phyloP scores from a whole-genome alignment of 2,329 filamentous ascomycete genomes.

The Calonectria crousiana region DNA sequence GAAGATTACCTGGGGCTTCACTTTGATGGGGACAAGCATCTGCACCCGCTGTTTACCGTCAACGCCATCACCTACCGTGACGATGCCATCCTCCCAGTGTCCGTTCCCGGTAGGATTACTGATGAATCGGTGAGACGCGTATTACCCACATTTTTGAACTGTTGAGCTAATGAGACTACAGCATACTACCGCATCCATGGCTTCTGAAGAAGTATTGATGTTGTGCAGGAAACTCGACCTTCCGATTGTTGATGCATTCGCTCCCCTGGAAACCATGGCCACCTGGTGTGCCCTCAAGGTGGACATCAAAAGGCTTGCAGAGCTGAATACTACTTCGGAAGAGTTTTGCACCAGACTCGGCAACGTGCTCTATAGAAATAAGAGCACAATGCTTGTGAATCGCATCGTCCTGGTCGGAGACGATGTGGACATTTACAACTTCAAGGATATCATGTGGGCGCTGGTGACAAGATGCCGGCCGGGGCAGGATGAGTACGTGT shows the following conservation, averaged over 20 bases:
- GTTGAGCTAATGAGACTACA: not conserved
- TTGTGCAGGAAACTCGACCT: not conserved
- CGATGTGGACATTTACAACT: slow-evolving; percentile 60
- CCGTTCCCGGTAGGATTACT: slow-evolving; percentile 23
- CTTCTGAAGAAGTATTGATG: not conserved
- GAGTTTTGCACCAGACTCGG: slow-evolving; percentile 29
- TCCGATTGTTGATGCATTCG: slow-evolving; percentile 54
- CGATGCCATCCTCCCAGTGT: slow-evolving; percentile 30
- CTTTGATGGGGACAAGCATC: slow-evolving; percentile 1
- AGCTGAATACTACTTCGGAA: slow-evolving; percentile 34
- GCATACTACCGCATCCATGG: slow-evolving; percentile 9
- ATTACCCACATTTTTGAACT: not conserved
- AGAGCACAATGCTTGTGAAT: slow-evolving; percentile 57
- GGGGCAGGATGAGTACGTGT: slow-evolving; percentile 56
- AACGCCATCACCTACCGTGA: slow-evolving; percentile 32
- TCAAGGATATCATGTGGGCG: slow-evolving; percentile 62
- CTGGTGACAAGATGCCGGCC: slow-evolving; percentile 61
- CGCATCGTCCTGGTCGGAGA: slow-evolving; percentile 59
- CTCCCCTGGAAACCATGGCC: slow-evolving; percentile 60
- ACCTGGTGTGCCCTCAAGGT: slow-evolving; percentile 66
- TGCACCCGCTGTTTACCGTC: slow-evolving; percentile 24
- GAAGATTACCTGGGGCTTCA: slow-evolving; percentile 11
- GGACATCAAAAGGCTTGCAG: slow-evolving; percentile 67
- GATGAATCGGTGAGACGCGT: not conserved
- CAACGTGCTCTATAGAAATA: slow-evolving; percentile 18